Conservation (phyloP, 2,329 filamentous ascomycete genomes). For the Ceratocystis alfenasii region DNA sequence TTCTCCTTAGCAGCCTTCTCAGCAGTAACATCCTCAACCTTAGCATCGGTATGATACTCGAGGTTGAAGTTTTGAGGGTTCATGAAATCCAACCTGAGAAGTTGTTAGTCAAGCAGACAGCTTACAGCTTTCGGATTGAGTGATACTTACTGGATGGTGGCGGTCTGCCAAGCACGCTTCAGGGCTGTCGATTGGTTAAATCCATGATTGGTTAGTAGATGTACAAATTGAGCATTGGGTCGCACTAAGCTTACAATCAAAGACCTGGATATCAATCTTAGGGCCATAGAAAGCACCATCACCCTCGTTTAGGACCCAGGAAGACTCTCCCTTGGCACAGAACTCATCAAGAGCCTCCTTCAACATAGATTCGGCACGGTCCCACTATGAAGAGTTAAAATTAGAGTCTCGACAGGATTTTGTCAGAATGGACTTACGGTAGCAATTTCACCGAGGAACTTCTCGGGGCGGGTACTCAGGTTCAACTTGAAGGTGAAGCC, state of each 20-base stretch:
- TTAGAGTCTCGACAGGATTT: not conserved
- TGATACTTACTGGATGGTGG: slow-evolving; percentile 62
- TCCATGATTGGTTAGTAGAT: slow-evolving; percentile 1
- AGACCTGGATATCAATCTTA: slow-evolving; percentile 95
- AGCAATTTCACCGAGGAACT: slow-evolving; percentile 72
- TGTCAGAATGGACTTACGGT: slow-evolving; percentile 33
- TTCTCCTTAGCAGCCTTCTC: slow-evolving; percentile 25
- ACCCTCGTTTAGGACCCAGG: slow-evolving; percentile 85
- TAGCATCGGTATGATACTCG: slow-evolving; percentile 64
- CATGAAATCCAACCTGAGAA: slow-evolving; percentile 53
- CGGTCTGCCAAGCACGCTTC: slow-evolving; percentile 54
- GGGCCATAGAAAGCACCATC: slow-evolving; percentile 98
- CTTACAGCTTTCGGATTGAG: not conserved
- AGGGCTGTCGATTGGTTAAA: slow-evolving; percentile 13
- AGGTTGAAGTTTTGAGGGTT: slow-evolving; percentile 68
- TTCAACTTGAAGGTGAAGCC: slow-evolving; percentile 73
- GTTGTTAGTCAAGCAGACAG: not conserved
- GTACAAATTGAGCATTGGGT: slow-evolving; percentile 28
- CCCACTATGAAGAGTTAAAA: slow-evolving; percentile 42
- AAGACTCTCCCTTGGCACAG: slow-evolving; percentile 43
- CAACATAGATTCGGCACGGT: slow-evolving; percentile 73
- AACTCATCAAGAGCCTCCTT: slow-evolving; percentile 71
- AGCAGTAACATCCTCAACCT: slow-evolving; percentile 30
- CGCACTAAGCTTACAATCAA: slow-evolving; percentile 20
- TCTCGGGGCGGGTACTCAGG: slow-evolving; percentile 80